phyloP scores from a whole-genome alignment of 257 asterid genomes.

The Rubia yunnanensis region DNA sequence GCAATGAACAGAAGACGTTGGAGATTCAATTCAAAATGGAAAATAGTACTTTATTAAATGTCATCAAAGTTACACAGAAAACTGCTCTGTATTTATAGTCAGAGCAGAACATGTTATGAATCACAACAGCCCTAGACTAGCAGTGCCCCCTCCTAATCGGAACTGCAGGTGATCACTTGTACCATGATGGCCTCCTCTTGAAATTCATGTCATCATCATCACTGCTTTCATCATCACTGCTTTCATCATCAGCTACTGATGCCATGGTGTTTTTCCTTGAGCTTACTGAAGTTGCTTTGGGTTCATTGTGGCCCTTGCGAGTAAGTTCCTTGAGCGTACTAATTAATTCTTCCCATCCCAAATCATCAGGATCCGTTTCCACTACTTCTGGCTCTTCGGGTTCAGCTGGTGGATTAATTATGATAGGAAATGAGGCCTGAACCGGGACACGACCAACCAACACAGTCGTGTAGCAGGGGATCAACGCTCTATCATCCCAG shows the following conservation, averaged over 20 bases:
- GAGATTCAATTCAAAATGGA: too few relatives aligned
- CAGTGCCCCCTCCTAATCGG: too few relatives aligned
- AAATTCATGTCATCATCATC: not conserved
- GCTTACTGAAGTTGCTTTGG: not conserved
- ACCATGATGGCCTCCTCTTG: not conserved
- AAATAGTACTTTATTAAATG: too few relatives aligned
- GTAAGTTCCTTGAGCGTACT: too few relatives aligned
- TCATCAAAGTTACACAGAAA: too few relatives aligned
- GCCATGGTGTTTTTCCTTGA: not conserved
- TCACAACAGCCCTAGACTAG: too few relatives aligned
- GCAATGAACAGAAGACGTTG: too few relatives aligned
- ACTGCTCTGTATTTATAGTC: too few relatives aligned
- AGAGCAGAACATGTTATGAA: too few relatives aligned
- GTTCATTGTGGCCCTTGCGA: not conserved
- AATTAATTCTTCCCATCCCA: conserved; percentile 87
- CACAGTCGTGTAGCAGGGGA: conserved; percentile 84
- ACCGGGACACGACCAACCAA: conserved; percentile 96
- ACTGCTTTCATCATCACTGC: too few relatives aligned
- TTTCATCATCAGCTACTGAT: not conserved
- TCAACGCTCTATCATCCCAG: conserved; percentile 64
- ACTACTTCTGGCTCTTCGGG: conserved; percentile 28
- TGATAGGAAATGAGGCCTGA: conserved; percentile 76
- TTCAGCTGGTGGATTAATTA: conserved; percentile 49
- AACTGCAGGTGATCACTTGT: not conserved
- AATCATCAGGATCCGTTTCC: conserved; percentile 52